Base-by-base conservation (phyloP, 1,139 yeast genomes). In the Suhomyces wounanorum region DNA sequence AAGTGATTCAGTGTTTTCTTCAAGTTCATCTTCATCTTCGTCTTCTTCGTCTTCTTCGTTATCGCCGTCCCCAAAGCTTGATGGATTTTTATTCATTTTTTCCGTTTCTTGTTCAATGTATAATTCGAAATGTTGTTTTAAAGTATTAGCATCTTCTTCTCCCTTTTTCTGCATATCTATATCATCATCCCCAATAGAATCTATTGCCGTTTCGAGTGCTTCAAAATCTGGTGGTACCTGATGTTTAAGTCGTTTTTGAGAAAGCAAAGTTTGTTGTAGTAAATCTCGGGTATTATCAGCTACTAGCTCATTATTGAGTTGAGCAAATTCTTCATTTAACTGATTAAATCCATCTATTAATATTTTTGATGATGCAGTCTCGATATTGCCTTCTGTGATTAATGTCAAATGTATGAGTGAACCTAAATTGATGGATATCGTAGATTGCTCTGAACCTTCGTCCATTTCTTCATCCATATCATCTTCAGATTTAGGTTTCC, bases 261-360 rank as follows among this genome's bases (percentile, higher is more conserved):
- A 5, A 2, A 53, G 31, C 2, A 56, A 42, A 2, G 31, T 40
- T 7, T 45, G 26, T 35, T 55, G 58, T 4, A 56, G 44, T 0
- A 40, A 37, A 3, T 33, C 30, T 31, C 59, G 42, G 1, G 51
- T 30, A 25, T 55, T 55, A 9, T 36, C 40, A 11, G 17, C 17
- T 11, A 25, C 4, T 14, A 2, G 9, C 9, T 30, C 16, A 30
- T 18, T 6, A 36, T 26, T 25, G 38, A 14, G 8, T 21, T 30
- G 1, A 14, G 11, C 11, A 3, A 33, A 3, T 2, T 33, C 37
- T n/a, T 28, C 42, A 18, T 28, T 6, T 21, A 33, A 45, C 7
- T 30, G 33, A 4, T 26, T 25, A 33, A 45, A 44, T 3, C 51
- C 53, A 10, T 18, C 36, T n/a, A 43, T 31, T 16, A 50, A 36